Conservation (phyloP, 2,329 filamentous ascomycete species). For the Ambrosiella cleistominuta region DNA sequence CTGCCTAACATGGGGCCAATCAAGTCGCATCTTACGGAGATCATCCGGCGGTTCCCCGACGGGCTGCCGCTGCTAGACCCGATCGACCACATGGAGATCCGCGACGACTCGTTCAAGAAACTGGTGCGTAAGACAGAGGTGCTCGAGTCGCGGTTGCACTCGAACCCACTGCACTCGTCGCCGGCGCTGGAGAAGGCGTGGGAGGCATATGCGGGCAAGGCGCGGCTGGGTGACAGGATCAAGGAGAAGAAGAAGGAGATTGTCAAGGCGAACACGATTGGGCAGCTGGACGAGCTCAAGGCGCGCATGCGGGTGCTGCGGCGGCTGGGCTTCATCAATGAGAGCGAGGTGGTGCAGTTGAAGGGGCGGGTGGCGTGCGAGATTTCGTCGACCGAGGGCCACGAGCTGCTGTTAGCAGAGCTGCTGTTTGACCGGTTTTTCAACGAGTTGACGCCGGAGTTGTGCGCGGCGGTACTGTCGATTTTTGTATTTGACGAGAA, state of each 20-base stretch:
- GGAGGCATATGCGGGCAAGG: slow-evolving; percentile 70
- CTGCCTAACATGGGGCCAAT: slow-evolving; percentile 26
- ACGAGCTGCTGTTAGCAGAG: slow-evolving; percentile 84
- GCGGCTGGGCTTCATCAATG: slow-evolving; percentile 88
- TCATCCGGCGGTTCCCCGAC: slow-evolving; percentile 77
- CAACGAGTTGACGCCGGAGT: slow-evolving; percentile 80
- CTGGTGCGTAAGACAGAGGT: slow-evolving; percentile 92
- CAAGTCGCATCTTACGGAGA: slow-evolving; percentile 56
- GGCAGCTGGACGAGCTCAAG: slow-evolving; percentile 91
- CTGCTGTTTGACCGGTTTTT: slow-evolving; percentile 95
- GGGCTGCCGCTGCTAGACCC: slow-evolving; percentile 80
- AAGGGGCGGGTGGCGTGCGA: slow-evolving; percentile 96
- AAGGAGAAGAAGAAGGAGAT: slow-evolving; percentile 83
- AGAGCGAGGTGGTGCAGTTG: slow-evolving; percentile 84
- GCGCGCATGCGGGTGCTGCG: slow-evolving; percentile 88
- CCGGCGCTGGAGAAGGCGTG: slow-evolving; percentile 70
- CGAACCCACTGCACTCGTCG: slow-evolving; percentile 83
- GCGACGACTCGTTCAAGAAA: slow-evolving; percentile 83
- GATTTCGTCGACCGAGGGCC: slow-evolving; percentile 78
- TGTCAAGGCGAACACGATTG: slow-evolving; percentile 63
- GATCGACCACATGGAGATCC: slow-evolving; percentile 90
- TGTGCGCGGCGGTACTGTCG: slow-evolving; percentile 70
- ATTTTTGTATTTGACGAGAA: slow-evolving; percentile 98
- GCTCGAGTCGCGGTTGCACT: slow-evolving; percentile 71
- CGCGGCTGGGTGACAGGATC: slow-evolving; percentile 58